A percentile compares a stretch with the other conserved stretches of the same genome.
phyloP scores from a whole-genome alignment of 768 basidiomycete genomes.

The Piloderma croceum region DNA sequence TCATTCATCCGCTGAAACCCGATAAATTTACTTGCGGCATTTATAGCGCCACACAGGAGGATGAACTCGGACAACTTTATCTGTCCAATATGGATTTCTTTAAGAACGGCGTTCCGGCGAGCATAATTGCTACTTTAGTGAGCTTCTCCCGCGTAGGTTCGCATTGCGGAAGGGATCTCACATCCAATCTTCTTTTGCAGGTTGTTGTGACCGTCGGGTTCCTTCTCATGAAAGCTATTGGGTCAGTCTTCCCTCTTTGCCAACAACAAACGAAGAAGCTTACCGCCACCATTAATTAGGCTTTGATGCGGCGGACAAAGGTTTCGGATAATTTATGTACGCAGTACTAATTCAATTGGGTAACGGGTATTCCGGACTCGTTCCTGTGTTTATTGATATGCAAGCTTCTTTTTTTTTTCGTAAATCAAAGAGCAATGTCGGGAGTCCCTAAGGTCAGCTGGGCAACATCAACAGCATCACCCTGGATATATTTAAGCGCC shows the following conservation, averaged over 20 bases:
- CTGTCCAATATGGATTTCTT: conserved; percentile 82
- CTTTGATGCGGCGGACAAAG: too few species aligned
- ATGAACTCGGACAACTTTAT: conserved; percentile 89
- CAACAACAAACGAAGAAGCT: too few species aligned
- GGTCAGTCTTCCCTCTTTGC: conserved; percentile 47
- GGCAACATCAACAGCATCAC: too few species aligned
- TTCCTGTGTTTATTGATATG: too few species aligned
- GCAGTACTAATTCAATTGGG: too few species aligned
- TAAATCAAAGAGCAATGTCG: too few species aligned
- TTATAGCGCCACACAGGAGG: conserved; percentile 83
- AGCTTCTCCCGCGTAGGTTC: conserved; percentile 17
- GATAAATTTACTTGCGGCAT: conserved; percentile 8
- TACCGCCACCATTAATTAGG: too few species aligned
- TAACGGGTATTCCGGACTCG: too few species aligned
- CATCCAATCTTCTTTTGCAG: conserved; percentile 30
- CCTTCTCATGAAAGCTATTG: conserved; percentile 63
- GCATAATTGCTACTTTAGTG: conserved; percentile 80
- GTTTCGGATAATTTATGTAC: too few species aligned
- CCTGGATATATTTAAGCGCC: too few species aligned
- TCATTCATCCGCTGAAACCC: conserved; percentile 3
- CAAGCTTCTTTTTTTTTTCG: too few species aligned
- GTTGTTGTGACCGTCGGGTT: conserved; percentile 85
- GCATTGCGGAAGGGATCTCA: conserved; percentile 6
- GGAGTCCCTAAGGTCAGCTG: too few species aligned
- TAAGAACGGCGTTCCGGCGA: conserved; percentile 93